Percentiles rank a stretch among this genome's conserved stretches.
Conservation (phyloP, 176 grass and related monocot genomes). For the Urochloa ruziziensis region DNA sequence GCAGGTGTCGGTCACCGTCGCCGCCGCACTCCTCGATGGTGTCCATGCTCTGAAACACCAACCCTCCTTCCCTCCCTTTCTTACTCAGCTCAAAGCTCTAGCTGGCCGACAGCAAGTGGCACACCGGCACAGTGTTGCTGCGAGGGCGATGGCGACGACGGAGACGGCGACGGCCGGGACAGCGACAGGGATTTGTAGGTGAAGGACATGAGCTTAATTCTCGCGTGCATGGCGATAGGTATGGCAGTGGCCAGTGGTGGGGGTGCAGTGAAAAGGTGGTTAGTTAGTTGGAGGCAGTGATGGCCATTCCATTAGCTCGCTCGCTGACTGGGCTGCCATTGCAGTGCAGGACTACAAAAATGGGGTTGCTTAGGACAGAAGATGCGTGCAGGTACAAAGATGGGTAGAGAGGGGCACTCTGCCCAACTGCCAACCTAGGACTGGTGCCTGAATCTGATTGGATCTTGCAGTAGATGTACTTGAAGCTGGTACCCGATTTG, state of each 20-base stretch:
- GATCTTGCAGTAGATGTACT: background rate
- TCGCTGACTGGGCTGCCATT: conserved; percentile 8
- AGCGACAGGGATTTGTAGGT: conserved; percentile 59
- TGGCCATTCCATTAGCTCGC: conserved; percentile 49
- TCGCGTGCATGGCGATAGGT: conserved; percentile 36
- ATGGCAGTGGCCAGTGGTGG: conserved; percentile 4
- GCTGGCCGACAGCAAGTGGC: conserved; percentile 28
- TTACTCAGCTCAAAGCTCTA: background rate
- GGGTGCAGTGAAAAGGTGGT: conserved; percentile 42
- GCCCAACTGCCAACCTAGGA: too few relatives aligned
- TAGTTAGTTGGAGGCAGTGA: conserved; percentile 51
- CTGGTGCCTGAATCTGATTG: background rate
- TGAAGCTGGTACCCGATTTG: conserved; percentile 18
- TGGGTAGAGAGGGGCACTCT: conserved; percentile 9
- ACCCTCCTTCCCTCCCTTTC: background rate
- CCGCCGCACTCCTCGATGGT: conserved; percentile 58
- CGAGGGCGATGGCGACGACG: background rate
- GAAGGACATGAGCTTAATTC: background rate
- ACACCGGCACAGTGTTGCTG: background rate
- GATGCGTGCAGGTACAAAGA: conserved; percentile 42
- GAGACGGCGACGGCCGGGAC: conserved; percentile 34
- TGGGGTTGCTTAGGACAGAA: conserved; percentile 44
- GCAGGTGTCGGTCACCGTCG: background rate
- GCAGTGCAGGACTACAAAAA: conserved; percentile 26
- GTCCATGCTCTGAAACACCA: conserved; percentile 43